These are phyloP conservation scores for Kregervanrija fluxuum DNA, from an alignment of 805 yeast genomes.

Conservation along the genomic window DNA sequence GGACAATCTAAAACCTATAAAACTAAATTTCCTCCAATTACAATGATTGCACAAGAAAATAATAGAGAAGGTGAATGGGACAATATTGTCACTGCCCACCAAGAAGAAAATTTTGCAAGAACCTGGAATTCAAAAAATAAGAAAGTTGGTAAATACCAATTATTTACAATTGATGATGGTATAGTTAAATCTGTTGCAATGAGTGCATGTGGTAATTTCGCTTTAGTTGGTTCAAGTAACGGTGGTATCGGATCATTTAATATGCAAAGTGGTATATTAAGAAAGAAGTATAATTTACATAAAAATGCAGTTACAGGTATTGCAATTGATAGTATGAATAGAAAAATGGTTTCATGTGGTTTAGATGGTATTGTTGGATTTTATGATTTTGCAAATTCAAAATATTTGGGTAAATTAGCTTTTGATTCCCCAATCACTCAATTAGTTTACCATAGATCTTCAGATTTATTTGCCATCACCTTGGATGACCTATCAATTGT, in stretches of 20 bases:
- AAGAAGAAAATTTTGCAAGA: slow-evolving; percentile 74
- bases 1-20: slow-evolving; percentile 48
- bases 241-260: slow-evolving; percentile 87
- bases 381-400: slow-evolving; percentile 72
- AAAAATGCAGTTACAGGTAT: slow-evolving; percentile 82
- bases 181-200: slow-evolving; percentile 67
- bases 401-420: slow-evolving; percentile 56
- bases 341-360: slow-evolving; percentile 79
- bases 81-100: slow-evolving; percentile 82
- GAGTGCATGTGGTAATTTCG: slow-evolving; percentile 94
- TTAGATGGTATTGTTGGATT: slow-evolving; percentile 86
- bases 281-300: slow-evolving; percentile 64
- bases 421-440: slow-evolving; percentile 73
- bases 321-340: slow-evolving; percentile 84
- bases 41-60: slow-evolving; percentile 61
- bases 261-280: slow-evolving; percentile 80
- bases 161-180: slow-evolving; percentile 74
- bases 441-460: slow-evolving; percentile 69
- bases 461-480: slow-evolving; percentile 80
- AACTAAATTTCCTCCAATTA: slow-evolving; percentile 73
- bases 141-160: slow-evolving; percentile 67
- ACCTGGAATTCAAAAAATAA: slow-evolving; percentile 83
- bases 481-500: slow-evolving; percentile 82
- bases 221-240: slow-evolving; percentile 75
- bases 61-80: slow-evolving; percentile 90